A percentile compares a stretch with the other conserved stretches of the same genome.
Conservation (phyloP, 768 basidiomycete genomes). For the Mycena floridula region DNA sequence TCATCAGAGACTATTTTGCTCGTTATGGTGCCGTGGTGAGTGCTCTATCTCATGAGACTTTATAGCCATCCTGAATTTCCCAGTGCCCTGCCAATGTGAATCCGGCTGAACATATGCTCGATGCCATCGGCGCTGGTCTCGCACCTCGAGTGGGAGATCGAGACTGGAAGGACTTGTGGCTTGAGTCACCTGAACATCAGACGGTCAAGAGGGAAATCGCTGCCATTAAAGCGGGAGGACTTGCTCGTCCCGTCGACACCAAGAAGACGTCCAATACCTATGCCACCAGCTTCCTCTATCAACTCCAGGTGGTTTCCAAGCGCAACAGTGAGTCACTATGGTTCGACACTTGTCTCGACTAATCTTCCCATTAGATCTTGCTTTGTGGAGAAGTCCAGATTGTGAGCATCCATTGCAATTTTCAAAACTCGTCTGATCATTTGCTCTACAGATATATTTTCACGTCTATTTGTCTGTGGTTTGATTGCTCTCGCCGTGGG, state of each 20-base stretch:
- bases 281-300: slow-evolving; percentile 71
- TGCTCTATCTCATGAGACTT: no score
- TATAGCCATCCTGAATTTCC: no score
- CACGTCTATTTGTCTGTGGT: slow-evolving; percentile 68
- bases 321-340: slow-evolving; percentile 71
- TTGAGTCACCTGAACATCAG: slow-evolving; percentile 56
- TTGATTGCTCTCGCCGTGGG: slow-evolving; percentile 69
- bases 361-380: no score
- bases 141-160: slow-evolving; percentile 64
- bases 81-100: slow-evolving; percentile 72
- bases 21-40: slow-evolving; percentile 73
- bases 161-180: slow-evolving; percentile 88
- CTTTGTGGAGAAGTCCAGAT: no score
- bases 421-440: no score
- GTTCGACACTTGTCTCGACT: no score
- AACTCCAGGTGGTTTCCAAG: slow-evolving; percentile 59
- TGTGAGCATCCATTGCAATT: no score
- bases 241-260: slow-evolving; percentile 33
- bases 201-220: slow-evolving; percentile 36
- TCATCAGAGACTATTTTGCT: slow-evolving; percentile 73
- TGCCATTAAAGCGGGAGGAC: slow-evolving; percentile 39
- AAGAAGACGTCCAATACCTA: slow-evolving; percentile 41
- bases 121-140: slow-evolving; percentile 81
- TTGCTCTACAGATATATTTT: slow-evolving; percentile 81
- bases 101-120: slow-evolving; percentile 75